Base-by-base conservation (phyloP, 768 basidiomycete genomes). In the Suillus alpinus region DNA sequence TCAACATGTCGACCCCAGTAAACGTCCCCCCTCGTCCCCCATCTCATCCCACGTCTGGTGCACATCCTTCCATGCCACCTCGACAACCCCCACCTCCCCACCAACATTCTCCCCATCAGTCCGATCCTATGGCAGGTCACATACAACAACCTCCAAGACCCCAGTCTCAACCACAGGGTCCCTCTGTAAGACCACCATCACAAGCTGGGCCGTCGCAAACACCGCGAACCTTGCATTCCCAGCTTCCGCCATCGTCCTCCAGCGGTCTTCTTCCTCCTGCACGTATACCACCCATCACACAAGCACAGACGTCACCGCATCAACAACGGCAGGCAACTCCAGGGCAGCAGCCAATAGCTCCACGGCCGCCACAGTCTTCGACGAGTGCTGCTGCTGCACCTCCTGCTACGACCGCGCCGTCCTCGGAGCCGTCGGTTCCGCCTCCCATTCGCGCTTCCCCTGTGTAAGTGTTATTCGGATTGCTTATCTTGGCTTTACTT, bases 121-220 rank as follows among this genome's bases (percentile, higher is more conserved):
- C 72, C 16, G 82, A 85, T 68, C 76, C 76, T 58, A 77, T 79
- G 70, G 74, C 68, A 57, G 63, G 75, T 20, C 81, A 80, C 56
- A 67, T 67, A 46, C 66, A 68, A 36, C 77, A 73, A 63, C 81
- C 80, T 2, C 82, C 77, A 63, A 78, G 84, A 43, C 86, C 86
- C 26, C 86, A 83, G 56, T 86, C 86, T 4, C 87, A 87, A 60
- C 85, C 83, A 3, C 84, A 83, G 60, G 75, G 72, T 20, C 76
- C 68, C 3, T 79, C 81, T 44, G 79, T 77, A 50, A 78, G 81
- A 47, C 81, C 82, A 36, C 80, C 83, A 26, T 83, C 84, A 41
- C 81, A 82, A 61, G 67, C 80, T 10, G 79, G 80, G 12, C 75
- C 71, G 57, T 77, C 80, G 26, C 79, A 75, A 44, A 83, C 84